A percentile compares a stretch with the other conserved stretches of the same genome.
phyloP scores from a whole-genome alignment of 1,284 basidiomycete genomes.

The Caloboletus inedulis region DNA sequence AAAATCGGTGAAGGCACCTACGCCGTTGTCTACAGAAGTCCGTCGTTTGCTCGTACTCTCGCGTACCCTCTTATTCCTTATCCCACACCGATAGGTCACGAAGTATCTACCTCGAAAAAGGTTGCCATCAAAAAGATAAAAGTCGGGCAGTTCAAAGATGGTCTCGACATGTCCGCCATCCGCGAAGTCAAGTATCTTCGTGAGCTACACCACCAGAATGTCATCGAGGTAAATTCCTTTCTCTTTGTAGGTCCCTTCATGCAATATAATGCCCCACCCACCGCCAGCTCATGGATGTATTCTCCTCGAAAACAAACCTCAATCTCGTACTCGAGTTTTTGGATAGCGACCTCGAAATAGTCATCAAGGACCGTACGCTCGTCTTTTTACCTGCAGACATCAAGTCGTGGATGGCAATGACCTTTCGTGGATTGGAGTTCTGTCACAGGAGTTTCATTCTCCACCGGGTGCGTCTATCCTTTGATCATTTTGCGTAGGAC shows the following conservation, averaged over 20 bases:
- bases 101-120: constrained; percentile 67
- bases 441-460: constrained; percentile 94
- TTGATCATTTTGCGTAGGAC: constrained; percentile 9
- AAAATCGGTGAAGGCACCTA: constrained; percentile 97
- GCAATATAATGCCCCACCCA: not conserved
- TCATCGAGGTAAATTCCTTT: constrained; percentile 71
- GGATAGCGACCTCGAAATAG: constrained; percentile 95
- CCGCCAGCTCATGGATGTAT: constrained; percentile 90
- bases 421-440: constrained; percentile 92
- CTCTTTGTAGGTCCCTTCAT: not conserved
- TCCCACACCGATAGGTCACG: constrained; percentile 47
- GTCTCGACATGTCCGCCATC: constrained; percentile 97
- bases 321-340: constrained; percentile 98
- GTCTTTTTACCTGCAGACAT: constrained; percentile 95
- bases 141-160: constrained; percentile 95
- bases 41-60: not conserved
- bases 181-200: constrained; percentile 97
- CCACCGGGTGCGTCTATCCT: constrained; percentile 70
- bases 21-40: constrained; percentile 94
- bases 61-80: not conserved
- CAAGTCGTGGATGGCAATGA: constrained; percentile 99
- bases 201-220: constrained; percentile 91
- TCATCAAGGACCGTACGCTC: constrained; percentile 90
- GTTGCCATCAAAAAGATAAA: constrained; percentile 99
- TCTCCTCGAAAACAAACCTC: constrained; percentile 93